phyloP scores from a whole-genome alignment of 2,329 filamentous ascomycete species.

The Colletotrichum godetiae region DNA sequence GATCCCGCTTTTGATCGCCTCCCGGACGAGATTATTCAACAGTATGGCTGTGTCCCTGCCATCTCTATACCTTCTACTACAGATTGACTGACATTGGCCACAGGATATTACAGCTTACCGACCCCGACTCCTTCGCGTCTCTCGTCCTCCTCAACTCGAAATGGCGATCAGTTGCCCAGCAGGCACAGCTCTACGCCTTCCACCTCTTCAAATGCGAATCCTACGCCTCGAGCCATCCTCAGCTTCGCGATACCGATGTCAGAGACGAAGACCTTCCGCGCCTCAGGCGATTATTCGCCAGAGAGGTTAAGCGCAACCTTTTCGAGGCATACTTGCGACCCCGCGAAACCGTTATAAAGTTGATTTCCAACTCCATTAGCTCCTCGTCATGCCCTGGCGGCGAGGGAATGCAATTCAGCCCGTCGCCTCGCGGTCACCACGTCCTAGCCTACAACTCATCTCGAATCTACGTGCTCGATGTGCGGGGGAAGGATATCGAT shows the following conservation, averaged over 20 bases:
- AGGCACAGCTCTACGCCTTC: slow-evolving; percentile 70
- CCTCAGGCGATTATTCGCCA: slow-evolving; percentile 74
- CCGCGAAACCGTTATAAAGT: slow-evolving; percentile 76
- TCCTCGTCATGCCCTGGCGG: slow-evolving; percentile 85
- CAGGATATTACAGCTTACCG: slow-evolving; percentile 71
- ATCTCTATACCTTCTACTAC: background rate
- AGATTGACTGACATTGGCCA: background rate
- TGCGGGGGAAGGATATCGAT: slow-evolving; percentile 67
- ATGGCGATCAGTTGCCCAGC: slow-evolving; percentile 74
- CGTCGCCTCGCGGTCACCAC: slow-evolving; percentile 80
- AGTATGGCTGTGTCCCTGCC: slow-evolving; percentile 58
- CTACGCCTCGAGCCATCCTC: slow-evolving; percentile 62
- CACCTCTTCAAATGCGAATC: slow-evolving; percentile 72
- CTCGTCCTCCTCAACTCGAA: slow-evolving; percentile 73
- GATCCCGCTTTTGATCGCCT: slow-evolving; percentile 63
- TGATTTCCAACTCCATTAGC: slow-evolving; percentile 86
- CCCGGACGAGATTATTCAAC: slow-evolving; percentile 77
- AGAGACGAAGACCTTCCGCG: slow-evolving; percentile 64
- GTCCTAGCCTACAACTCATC: slow-evolving; percentile 88
- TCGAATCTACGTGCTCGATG: slow-evolving; percentile 82
- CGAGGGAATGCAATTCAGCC: slow-evolving; percentile 86
- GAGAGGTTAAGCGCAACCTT: slow-evolving; percentile 79
- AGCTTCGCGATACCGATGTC: slow-evolving; percentile 48
- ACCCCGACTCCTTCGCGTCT: slow-evolving; percentile 74
- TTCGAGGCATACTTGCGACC: slow-evolving; percentile 82